Percentiles rank a stretch among this genome's conserved stretches.
Evolutionary conservation across 2,329 filamentous ascomycete species (phyloP).

Genomic region (Ascomycota sp.): DNA sequence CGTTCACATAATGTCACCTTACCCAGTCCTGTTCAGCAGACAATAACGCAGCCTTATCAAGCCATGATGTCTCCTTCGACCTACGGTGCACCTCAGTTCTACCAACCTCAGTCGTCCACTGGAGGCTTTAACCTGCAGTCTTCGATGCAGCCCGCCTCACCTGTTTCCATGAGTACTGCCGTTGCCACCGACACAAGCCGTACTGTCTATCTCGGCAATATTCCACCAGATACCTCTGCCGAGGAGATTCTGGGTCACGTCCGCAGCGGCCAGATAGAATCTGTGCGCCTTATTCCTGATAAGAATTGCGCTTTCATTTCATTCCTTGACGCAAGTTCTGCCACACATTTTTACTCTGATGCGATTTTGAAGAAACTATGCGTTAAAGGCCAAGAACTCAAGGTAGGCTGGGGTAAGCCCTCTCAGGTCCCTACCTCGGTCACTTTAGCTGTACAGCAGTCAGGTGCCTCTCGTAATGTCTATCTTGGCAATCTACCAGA

Average conservation of each 20-base stretch:
- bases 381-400: slow-evolving; percentile 97
- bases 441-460: slow-evolving; percentile 92
- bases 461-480: slow-evolving; percentile 87
- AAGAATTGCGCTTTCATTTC: slow-evolving; percentile 99
- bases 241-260: slow-evolving; percentile 96
- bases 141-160: slow-evolving; percentile 45
- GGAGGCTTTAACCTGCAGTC: slow-evolving; percentile 43
- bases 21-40: slow-evolving; percentile 55
- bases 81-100: slow-evolving; percentile 65
- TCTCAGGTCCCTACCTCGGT: slow-evolving; percentile 96
- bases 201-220: slow-evolving; percentile 94
- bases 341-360: slow-evolving; percentile 97
- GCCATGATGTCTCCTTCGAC: slow-evolving; percentile 70
- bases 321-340: slow-evolving; percentile 91
- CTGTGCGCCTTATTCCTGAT: slow-evolving; percentile 86
- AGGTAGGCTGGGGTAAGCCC: slow-evolving; percentile 97
- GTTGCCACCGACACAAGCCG: slow-evolving; percentile 80
- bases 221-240: slow-evolving; percentile 88
- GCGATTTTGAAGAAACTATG: slow-evolving; percentile 98
- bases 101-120: slow-evolving; percentile 74
- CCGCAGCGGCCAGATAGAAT: slow-evolving; percentile 93
- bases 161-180: slow-evolving; percentile 56
- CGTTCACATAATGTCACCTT: slow-evolving; percentile 41
- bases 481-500: slow-evolving; percentile 88
- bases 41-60: slow-evolving; percentile 67